These are phyloP conservation scores for Albifimbria verrucaria DNA, from an alignment of 2,329 filamentous ascomycete genomes.

Conservation along the genomic window DNA sequence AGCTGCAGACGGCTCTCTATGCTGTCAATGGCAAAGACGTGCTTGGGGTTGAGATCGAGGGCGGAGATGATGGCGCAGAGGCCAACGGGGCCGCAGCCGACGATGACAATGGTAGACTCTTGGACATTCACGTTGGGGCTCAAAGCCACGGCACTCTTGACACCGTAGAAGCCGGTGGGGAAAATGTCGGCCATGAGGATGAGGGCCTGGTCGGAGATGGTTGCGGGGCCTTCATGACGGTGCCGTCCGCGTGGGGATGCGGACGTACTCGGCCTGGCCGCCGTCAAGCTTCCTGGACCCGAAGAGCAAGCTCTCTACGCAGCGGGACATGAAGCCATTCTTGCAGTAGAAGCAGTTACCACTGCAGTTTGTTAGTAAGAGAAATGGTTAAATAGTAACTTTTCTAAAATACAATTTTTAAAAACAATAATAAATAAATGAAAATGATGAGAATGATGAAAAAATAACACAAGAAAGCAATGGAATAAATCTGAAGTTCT, in stretches of 20 bases:
- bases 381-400: not conserved
- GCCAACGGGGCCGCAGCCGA: slow-evolving; percentile 84
- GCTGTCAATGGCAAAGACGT: slow-evolving; percentile 76
- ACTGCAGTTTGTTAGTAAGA: slow-evolving; percentile 14
- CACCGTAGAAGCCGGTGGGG: slow-evolving; percentile 82
- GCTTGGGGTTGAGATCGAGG: slow-evolving; percentile 69
- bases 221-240: slow-evolving; percentile 67
- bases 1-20: slow-evolving; percentile 71
- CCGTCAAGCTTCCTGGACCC: slow-evolving; percentile 69
- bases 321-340: slow-evolving; percentile 73
- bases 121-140: slow-evolving; percentile 35
- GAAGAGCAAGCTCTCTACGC: slow-evolving; percentile 66
- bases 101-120: slow-evolving; percentile 68
- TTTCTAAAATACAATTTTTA: too few species aligned
- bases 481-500: slow-evolving; percentile 21
- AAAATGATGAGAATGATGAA: too few species aligned
- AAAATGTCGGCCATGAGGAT: slow-evolving; percentile 94
- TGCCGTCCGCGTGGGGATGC: slow-evolving; percentile 80
- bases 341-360: slow-evolving; percentile 82
- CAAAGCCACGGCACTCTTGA: slow-evolving; percentile 70
- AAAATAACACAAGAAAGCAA: too few species aligned
- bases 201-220: slow-evolving; percentile 70
- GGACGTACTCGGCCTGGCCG: slow-evolving; percentile 78
- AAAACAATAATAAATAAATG: too few species aligned
- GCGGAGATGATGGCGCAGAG: slow-evolving; percentile 79